phyloP scores from a whole-genome alignment of 441 rosid genomes.

The Daphne laureola region DNA sequence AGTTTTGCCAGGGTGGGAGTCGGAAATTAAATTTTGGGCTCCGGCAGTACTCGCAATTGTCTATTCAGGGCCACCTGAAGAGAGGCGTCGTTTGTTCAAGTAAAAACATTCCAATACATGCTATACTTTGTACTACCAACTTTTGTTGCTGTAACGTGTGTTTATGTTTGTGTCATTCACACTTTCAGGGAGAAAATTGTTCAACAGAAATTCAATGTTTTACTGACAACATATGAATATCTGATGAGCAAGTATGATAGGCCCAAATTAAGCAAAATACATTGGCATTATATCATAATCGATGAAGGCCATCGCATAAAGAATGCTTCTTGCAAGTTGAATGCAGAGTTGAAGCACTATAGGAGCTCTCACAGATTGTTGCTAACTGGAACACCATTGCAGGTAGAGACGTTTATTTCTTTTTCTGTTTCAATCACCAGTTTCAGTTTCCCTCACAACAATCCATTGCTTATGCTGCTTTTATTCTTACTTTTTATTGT shows the following conservation, averaged over 20 bases:
- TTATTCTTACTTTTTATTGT: not conserved
- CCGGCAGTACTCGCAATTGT: constrained; percentile 68
- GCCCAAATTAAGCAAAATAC: constrained; percentile 80
- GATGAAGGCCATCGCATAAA: constrained; percentile 98
- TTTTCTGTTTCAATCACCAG: not conserved
- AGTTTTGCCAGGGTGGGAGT: constrained; percentile 90
- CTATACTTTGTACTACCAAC: constrained; percentile 5
- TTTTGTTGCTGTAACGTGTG: constrained; percentile 9
- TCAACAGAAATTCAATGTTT: constrained; percentile 86
- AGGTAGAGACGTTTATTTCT: constrained; percentile 31
- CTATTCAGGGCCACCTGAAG: constrained; percentile 90
- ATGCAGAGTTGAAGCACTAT: constrained; percentile 91
- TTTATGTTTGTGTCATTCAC: constrained; percentile 16
- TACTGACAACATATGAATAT: constrained; percentile 89
- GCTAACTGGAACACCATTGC: constrained; percentile 90
- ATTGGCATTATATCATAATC: constrained; percentile 91
- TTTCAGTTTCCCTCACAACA: no score
- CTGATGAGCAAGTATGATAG: constrained; percentile 98
- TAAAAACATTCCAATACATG: constrained; percentile 27
- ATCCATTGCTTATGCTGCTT: not conserved
- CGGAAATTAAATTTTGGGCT: constrained; percentile 89
- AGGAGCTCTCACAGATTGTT: constrained; percentile 81
- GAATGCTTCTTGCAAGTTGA: constrained; percentile 96
- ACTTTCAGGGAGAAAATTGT: constrained; percentile 78
- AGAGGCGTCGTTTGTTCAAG: constrained; percentile 86